A percentile compares a stretch with the other conserved stretches of the same genome.
Conservation (phyloP, 257 asterid genomes). For the Petrea volubilis region DNA sequence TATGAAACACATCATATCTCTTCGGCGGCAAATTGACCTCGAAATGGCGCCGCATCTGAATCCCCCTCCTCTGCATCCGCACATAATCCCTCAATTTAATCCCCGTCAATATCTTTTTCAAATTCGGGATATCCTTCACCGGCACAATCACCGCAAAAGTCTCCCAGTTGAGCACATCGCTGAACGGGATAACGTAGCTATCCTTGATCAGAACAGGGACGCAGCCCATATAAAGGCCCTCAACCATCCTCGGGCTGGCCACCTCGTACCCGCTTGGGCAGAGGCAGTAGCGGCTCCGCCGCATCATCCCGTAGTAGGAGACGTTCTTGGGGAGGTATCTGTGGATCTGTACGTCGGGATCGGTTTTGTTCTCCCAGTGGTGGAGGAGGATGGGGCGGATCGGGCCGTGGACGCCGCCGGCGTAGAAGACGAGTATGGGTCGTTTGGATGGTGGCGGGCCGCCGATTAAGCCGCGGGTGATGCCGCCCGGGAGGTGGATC, state of each 20-base stretch:
- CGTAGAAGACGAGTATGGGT: constrained; percentile 50
- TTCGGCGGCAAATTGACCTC: constrained; percentile 64
- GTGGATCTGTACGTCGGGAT: constrained; percentile 61
- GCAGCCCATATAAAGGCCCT: constrained; percentile 78
- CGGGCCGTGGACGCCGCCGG: constrained; percentile 90
- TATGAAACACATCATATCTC: constrained; percentile 67
- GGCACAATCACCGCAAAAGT: constrained; percentile 56
- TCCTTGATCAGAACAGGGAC: constrained; percentile 83
- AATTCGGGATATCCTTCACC: constrained; percentile 62
- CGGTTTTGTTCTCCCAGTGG: constrained; percentile 67
- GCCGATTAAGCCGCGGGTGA: constrained; percentile 42
- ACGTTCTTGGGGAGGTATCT: constrained; percentile 57
- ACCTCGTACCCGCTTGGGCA: constrained; percentile 96
- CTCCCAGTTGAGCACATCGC: constrained; percentile 79
- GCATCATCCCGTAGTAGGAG: constrained; percentile 74
- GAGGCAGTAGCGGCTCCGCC: constrained; percentile 66
- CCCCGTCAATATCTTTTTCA: constrained; percentile 52
- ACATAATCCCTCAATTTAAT: constrained; percentile 46
- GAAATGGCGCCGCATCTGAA: constrained; percentile 61
- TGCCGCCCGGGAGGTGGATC: constrained; percentile 52
- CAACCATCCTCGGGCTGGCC: constrained; percentile 88
- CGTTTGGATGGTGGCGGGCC: constrained; percentile 60
- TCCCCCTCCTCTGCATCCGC: constrained; percentile 40
- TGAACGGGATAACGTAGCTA: constrained; percentile 63
- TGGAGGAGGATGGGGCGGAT: constrained; percentile 73